Evolutionary conservation across 805 yeast genomes (phyloP).

Genomic region (Teunomyces tritomae): DNA sequence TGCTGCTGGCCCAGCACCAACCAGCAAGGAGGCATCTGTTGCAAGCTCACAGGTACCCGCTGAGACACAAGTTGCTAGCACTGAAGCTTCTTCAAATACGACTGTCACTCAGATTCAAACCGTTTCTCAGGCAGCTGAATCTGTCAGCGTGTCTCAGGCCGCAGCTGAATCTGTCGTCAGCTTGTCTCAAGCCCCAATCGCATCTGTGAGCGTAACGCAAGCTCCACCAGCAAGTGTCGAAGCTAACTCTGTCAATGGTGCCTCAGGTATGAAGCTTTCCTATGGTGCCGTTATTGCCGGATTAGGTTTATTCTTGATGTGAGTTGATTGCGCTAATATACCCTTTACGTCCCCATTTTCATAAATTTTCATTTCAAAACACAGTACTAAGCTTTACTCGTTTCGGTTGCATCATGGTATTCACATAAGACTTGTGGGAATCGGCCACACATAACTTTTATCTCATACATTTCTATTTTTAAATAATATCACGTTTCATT

Average conservation of each 20-base stretch:
- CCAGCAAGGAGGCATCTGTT: slow-evolving; percentile 1
- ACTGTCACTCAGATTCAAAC: neutral
- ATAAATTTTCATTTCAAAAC: neutral
- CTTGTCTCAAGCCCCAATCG: slow-evolving; percentile 2
- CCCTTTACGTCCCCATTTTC: neutral
- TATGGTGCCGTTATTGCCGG: slow-evolving; percentile 9
- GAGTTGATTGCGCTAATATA: neutral
- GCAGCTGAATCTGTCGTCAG: neutral
- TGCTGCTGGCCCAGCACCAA: slow-evolving; percentile 4
- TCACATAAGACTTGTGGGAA: neutral
- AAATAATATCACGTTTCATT: neutral
- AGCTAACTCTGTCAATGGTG: slow-evolving; percentile 6
- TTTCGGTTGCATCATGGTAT: neutral
- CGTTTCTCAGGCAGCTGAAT: neutral
- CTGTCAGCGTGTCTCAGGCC: neutral
- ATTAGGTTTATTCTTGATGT: slow-evolving; percentile 7
- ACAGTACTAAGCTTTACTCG: neutral
- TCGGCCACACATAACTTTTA: neutral
- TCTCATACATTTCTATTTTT: neutral
- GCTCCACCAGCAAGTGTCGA: slow-evolving; percentile 1
- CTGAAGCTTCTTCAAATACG: neutral
- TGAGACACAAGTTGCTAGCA: slow-evolving; percentile 7
- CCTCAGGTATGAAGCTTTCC: slow-evolving; percentile 7
- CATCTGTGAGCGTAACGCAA: neutral
- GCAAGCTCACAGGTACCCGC: neutral